Base-by-base conservation (phyloP, 345 rosid genomes). In the Populus ilicifolia region DNA sequence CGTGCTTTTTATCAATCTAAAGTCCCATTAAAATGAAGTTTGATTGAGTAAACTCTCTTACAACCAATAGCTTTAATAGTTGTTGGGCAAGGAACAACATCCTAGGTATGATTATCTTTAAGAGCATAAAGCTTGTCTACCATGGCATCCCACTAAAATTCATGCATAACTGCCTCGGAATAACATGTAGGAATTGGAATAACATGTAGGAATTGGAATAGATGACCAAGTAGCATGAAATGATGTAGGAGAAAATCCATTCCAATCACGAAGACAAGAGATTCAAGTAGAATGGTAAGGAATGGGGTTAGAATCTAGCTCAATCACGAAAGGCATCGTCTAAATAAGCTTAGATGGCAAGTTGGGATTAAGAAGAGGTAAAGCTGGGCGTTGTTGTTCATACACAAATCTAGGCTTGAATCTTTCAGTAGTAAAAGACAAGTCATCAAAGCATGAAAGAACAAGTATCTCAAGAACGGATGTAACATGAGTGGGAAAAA, bases 301-400 rank as follows among this genome's bases (percentile, higher is more conserved):
- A 6, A 6, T 6, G 2, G 8, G 8, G 23, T 6, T 1, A 21
- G 0, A 52, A 41, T 41, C 44, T 14, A 10, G 0, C 44, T 41
- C 0, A 52, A 0, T 6, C 21, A 7, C 1, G 1, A 18, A 50
- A 50, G 56, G 0, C 0, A 5, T 50, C 0, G 6, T 6, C 5
- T 17, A 6, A 50, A 18, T 1, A 50, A 0, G 18, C 18, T 1
- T 1, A 1, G 2, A 4, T 50, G 7, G n/a, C 0, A 0, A 9
- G n/a, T 18, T 0, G 17, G 0, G 8, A 0, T 1, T 0, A 4
- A 5, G 1, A 6, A 52, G 23, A 52, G 59, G 10, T 21, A 52
- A 2, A 52, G 7, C 6, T 52, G 23, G 21, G 8, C n/a, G 0
- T 6, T 17, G 0, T 52, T 2, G 5, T 33, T 33, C n/a, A 52